Evolutionary conservation across 1,139 yeast genomes (phyloP), one percentile per base, ranked within the genome.

Genomic region (Schwanniomyces etchellsii): DNA sequence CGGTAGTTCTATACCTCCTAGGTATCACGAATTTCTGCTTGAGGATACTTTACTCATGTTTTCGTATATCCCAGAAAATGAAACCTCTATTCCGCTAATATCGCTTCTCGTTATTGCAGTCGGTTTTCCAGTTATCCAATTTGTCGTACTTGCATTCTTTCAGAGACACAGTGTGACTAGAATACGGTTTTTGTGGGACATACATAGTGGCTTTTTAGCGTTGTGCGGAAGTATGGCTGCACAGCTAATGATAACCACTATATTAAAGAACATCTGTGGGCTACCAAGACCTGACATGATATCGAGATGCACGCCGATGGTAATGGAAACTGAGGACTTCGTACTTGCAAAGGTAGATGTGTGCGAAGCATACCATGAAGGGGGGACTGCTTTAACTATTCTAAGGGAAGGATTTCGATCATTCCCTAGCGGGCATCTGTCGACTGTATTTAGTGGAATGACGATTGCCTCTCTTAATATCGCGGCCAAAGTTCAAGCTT

Each of bases 351-450:
- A 57, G 11, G 58, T 63, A n/a, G 52, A 47, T 0, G 40, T 61
- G 3, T 71, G 77, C 40, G 40, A 52, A 0, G 57, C 52, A 25
- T 23, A 20, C 11, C n/a, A 17, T 15, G 14, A 16, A 3, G 26
- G 15, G 4, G 4, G 18, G 4, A 37, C 44, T 1, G 41, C 63
- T 31, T 26, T 44, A 6, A 34, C 38, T n/a, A 30, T 62, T 5
- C 35, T 71, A 0, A 48, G 51, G 33, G 75, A 70, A 47, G 77
- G 77, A 0, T 65, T 70, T 36, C 53, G 74, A 37, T 55, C 71
- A 3, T 70, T 71, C 38, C 77, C 77, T 1, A 69, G 75, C 32
- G 77, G 75, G 2, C 77, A 71, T 40, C 58, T 71, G 33, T 57
- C 75, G 1, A 65, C 74, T 0, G 55, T 70, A 3, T 70, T 70